Evolutionary conservation across 2,329 filamentous ascomycete species (phyloP), one percentile per base, ranked within the genome.

Genomic region (Paraconiothyrium brasiliense): DNA sequence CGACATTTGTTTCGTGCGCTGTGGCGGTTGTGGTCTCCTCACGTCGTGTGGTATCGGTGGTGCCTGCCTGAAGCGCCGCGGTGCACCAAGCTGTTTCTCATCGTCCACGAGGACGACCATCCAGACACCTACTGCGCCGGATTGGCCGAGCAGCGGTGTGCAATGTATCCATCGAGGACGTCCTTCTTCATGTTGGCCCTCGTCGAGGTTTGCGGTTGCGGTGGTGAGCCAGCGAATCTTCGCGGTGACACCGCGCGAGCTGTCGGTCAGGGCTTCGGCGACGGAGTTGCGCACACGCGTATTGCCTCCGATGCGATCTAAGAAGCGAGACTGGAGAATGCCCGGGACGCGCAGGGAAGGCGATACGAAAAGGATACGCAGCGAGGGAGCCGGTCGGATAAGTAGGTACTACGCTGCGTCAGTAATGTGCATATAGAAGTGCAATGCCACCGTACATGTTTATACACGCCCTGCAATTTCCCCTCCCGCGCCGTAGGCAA

Each of bases 101-200:
- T 77, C 88, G 64, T 92, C 89, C 3, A 92, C 87, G 14, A 93
- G 83, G 0, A 93, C 84, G 6, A 93, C 83, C 89, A 93, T 91
- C 91, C 91, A 93, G 0, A 92, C 90, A 16, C 91, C 91, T 0
- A 93, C 87, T 3, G 85, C 81, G 1, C 89, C 88, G 64, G 89
- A 89, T 46, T 84, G 84, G 2, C 90, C 90, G 3, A 91, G 78
- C 3, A 93, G 79, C 2, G 91, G 91, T 24, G 91, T 93, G 71
- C 90, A 91, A 74, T 93, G 91, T 44, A 93, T 90, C 90, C 91
- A 93, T 47, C 90, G 84, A 52, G 85, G 84, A 20, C 89, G 84
- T 0, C 90, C 90, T 55, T 87, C 82, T 43, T 82, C 84, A 20
- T 81, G 78, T 37, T 84, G 82, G 5, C 77, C 77, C 47, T 37